Conservation (phyloP, 805 yeast species). For the Yarrowia keelungensis region DNA sequence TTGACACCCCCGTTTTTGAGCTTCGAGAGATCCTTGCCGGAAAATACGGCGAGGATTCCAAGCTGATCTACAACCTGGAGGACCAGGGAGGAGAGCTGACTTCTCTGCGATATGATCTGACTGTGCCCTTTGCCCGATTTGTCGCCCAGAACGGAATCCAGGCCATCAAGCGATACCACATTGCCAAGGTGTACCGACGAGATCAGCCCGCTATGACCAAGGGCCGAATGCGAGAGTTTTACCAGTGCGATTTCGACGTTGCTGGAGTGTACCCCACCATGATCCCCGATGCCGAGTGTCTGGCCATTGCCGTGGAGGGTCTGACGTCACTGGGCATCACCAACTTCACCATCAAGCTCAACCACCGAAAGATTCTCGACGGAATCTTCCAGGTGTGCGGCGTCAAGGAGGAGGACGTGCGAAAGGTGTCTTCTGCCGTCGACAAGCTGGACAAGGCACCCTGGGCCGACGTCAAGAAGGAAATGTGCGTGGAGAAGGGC, state of each 20-base stretch:
- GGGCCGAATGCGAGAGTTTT: conserved; percentile 99
- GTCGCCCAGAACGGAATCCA: conserved; percentile 95
- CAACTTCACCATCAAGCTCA: conserved; percentile 89
- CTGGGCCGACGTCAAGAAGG: conserved; percentile 92
- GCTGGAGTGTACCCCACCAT: conserved; percentile 92
- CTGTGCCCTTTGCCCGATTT: conserved; percentile 97
- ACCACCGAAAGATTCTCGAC: conserved; percentile 94
- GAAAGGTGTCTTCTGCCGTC: conserved; percentile 92
- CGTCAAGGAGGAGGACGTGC: conserved; percentile 89
- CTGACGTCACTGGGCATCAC: conserved; percentile 79
- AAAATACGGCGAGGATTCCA: conserved; percentile 98
- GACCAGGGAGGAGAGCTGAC: conserved; percentile 99
- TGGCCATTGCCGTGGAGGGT: conserved; percentile 84
- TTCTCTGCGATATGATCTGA: conserved; percentile 92
- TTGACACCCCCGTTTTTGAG: conserved; percentile 98
- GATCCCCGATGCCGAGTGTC: conserved; percentile 95
- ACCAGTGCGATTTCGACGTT: conserved; percentile 97
- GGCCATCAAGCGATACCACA: conserved; percentile 90
- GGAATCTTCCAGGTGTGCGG: conserved; percentile 97
- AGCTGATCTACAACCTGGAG: conserved; percentile 91
- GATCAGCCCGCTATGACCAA: conserved; percentile 99
- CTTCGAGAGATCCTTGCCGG: conserved; percentile 94
- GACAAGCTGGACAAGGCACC: conserved; percentile 95
- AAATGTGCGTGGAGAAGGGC: conserved; percentile 89
- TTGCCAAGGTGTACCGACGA: conserved; percentile 98